A percentile compares a stretch with the other conserved stretches of the same genome.
Evolutionary conservation across 768 basidiomycete species (phyloP).

Genomic region (Hericium coralloides): DNA sequence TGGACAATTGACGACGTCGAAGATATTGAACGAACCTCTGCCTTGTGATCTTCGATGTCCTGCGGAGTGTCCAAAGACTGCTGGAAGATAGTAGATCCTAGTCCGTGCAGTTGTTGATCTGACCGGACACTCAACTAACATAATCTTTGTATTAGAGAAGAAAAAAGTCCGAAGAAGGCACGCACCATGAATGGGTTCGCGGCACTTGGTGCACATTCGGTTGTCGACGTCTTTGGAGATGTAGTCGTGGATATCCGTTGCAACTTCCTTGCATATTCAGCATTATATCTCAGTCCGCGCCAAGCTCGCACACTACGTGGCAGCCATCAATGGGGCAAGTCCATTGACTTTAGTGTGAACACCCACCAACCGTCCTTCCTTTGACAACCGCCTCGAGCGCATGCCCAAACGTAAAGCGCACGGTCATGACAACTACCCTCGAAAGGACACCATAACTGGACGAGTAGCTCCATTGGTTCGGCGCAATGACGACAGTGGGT

Average conservation of each 20-base stretch:
- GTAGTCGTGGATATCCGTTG: conserved; percentile 42
- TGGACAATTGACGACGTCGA: conserved; percentile 33
- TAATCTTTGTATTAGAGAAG: too few species aligned
- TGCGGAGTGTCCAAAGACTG: neutral
- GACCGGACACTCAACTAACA: too few species aligned
- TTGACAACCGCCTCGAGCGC: conserved; percentile 62
- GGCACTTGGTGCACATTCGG: too few species aligned
- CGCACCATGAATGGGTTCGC: too few species aligned
- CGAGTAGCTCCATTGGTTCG: conserved; percentile 68
- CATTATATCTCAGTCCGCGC: conserved; percentile 66
- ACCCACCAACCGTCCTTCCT: conserved; percentile 69
- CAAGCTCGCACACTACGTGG: conserved; percentile 68
- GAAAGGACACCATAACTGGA: conserved; percentile 88
- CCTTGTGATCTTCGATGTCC: too few species aligned
- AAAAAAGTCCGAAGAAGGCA: too few species aligned
- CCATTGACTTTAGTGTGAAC: conserved; percentile 3
- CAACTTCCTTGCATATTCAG: conserved; percentile 66
- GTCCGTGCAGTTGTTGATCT: conserved; percentile 24
- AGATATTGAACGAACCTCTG: too few species aligned
- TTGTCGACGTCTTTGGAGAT: conserved; percentile 25
- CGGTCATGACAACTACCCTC: conserved; percentile 81
- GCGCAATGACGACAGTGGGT: conserved; percentile 67
- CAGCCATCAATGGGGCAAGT: neutral
- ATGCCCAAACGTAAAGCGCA: conserved; percentile 81
- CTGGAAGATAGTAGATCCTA: conserved; percentile 59